Evolutionary conservation across 108 stramenopile species (phyloP).

Genomic region (Fragilariopsis cylindrus): DNA sequence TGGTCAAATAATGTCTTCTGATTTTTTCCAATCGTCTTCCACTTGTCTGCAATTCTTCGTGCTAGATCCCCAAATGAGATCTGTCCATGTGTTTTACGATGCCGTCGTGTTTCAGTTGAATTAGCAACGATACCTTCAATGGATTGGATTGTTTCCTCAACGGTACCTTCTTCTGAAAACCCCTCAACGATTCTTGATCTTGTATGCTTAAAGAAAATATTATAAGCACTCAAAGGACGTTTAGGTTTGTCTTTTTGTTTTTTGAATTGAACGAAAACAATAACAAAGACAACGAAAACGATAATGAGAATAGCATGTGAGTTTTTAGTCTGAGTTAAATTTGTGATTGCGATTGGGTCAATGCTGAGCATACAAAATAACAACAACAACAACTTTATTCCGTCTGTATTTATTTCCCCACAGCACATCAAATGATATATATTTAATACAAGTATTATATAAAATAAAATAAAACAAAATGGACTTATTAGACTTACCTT

Average conservation of each 20-base stretch:
- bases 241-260: conserved; percentile 48
- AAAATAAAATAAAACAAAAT: too few species aligned
- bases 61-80: conserved; percentile 79
- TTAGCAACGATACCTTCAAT: conserved; percentile 34
- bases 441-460: too few species aligned
- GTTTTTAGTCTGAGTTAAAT: too few species aligned
- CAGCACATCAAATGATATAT: too few species aligned
- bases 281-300: too few species aligned
- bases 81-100: conserved; percentile 68
- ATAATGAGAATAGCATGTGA: too few species aligned
- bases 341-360: too few species aligned
- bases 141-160: conserved; percentile 33
- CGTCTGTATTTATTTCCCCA: too few species aligned
- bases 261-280: background rate
- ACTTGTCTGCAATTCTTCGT: conserved; percentile 62
- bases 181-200: conserved; percentile 40
- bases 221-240: conserved; percentile 41
- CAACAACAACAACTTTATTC: too few species aligned
- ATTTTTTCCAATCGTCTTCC: conserved; percentile 43
- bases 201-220: conserved; percentile 47
- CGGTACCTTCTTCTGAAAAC: conserved; percentile 15
- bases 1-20: conserved; percentile 42
- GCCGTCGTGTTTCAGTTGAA: conserved; percentile 26
- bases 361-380: too few species aligned
- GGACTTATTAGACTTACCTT: too few species aligned